phyloP scores from a whole-genome alignment of 768 basidiomycete genomes.

The Rickenella mellea region DNA sequence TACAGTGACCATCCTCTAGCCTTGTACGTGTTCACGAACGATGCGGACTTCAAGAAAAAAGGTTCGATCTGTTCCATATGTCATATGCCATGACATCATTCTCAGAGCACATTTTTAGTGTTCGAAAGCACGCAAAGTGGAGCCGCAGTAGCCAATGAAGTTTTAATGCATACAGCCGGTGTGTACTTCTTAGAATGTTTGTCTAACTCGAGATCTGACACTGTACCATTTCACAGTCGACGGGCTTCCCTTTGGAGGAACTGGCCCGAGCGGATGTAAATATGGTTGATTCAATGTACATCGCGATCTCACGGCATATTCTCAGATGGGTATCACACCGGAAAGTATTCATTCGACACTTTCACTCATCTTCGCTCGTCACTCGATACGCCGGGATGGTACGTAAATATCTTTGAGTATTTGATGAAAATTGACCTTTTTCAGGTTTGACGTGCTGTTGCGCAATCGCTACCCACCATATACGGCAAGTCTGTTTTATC shows the following conservation, averaged over 20 bases:
- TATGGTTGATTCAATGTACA: not conserved
- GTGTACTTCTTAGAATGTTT: not conserved
- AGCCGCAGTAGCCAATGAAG: conserved; percentile 16
- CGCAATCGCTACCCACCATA: conserved; percentile 14
- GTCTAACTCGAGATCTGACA: not conserved
- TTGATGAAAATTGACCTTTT: not conserved
- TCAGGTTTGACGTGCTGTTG: conserved; percentile 10
- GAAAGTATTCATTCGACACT: conserved; percentile 16
- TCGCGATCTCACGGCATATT: conserved; percentile 13
- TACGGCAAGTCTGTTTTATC: too few species aligned
- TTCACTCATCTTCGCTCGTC: conserved; percentile 14
- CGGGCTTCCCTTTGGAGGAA: conserved; percentile 10
- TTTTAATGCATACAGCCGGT: conserved; percentile 12
- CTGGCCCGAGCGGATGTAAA: conserved; percentile 13
- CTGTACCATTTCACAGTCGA: conserved; percentile 6
- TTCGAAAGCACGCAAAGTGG: conserved; percentile 16
- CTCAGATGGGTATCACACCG: conserved; percentile 14
- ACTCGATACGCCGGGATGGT: conserved; percentile 7
- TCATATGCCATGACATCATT: not conserved
- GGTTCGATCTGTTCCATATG: conserved; percentile 5
- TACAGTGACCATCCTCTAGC: conserved; percentile 19
- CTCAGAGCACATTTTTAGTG: conserved; percentile 9
- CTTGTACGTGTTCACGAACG: conserved; percentile 21
- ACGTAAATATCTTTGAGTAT: not conserved
- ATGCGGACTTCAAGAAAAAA: conserved; percentile 10